Evolutionary conservation across 306 rosid genomes (phyloP), one percentile per base, ranked within the genome.

Genomic region (Notholithocarpus densiflorus): DNA sequence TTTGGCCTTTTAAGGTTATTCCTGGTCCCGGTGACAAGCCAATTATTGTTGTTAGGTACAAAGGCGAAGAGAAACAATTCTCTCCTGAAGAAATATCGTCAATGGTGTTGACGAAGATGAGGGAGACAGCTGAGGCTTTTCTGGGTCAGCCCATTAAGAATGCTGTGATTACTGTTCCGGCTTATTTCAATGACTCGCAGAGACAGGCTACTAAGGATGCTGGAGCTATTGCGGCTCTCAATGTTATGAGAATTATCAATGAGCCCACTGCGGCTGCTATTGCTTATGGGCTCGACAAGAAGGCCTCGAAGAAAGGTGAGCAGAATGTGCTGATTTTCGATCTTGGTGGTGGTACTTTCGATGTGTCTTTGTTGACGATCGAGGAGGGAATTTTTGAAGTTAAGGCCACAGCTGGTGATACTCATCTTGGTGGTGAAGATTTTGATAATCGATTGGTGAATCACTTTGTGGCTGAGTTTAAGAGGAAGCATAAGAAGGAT

Each of bases 381-480:
- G 98, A 91, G 40, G 97, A 93, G 19, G 93, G 98, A 14, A 93
- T 91, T 3, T 93, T 93, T 24, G 98, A 93, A 66, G 98, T 93
- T 3, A 93, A 93, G 55, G 95, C 98, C 6, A 93, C 97, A 0
- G 91, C 97, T 0, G 97, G 97, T 1, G 98, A 93, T 53, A 91
- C 98, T 0, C 97, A 93, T 81, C 86, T 93, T 0, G 97, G 98
- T 4, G 98, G 98, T 0, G 98, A 93, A 26, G 97, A 93, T 73
- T 93, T 93, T 14, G 97, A 93, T 56, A 93, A 93, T 27, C 74
- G 98, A 2, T 65, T 91, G 90, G 98, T 91, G 40, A 93, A 93
- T 81, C 98, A 93, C 17, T 93, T 91, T 17, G 98, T 72, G 3
- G 29, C 90, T 0, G 97, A 93, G 52, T 93, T 93, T 27, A 81